phyloP scores from a whole-genome alignment of 192 early-diverging fungal genomes.

The Coemansia furcata region DNA sequence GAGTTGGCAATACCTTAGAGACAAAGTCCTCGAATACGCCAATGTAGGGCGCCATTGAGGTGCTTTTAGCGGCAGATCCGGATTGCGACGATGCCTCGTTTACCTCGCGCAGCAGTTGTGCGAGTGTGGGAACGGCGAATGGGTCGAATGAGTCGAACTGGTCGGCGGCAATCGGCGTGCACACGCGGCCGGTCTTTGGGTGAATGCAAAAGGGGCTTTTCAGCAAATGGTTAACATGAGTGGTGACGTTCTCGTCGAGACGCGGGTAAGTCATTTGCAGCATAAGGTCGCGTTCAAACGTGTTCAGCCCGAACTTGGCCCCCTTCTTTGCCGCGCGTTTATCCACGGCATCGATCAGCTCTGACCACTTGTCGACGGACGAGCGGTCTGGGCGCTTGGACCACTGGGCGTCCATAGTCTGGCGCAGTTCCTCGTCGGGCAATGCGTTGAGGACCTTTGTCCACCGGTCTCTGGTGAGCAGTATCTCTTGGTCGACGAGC shows the following conservation, averaged over 20 bases:
- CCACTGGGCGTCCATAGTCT: conserved; percentile 41
- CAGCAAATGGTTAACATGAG: conserved; percentile 89
- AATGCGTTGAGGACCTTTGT: conserved; percentile 72
- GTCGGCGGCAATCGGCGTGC: conserved; percentile 84
- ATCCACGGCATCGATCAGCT: conserved; percentile 44
- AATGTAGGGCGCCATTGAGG: conserved; percentile 59
- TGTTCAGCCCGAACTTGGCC: conserved; percentile 37
- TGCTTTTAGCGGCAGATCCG: conserved; percentile 5
- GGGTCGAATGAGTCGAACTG: conserved; percentile 85
- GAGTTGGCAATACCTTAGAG: conserved; percentile 17
- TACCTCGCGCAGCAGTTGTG: conserved; percentile 64
- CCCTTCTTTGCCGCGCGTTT: conserved; percentile 30
- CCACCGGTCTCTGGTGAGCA: conserved; percentile 65
- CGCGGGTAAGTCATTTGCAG: conserved; percentile 93
- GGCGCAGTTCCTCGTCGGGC: conserved; percentile 66
- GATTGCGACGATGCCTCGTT: conserved; percentile 22
- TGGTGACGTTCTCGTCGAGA: conserved; percentile 89
- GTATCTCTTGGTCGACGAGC: conserved; percentile 71
- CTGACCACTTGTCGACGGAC: conserved; percentile 51
- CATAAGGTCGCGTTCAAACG: conserved; percentile 67
- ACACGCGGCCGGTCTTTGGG: conserved; percentile 92
- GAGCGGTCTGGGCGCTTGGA: conserved; percentile 29
- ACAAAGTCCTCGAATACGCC: conserved; percentile 71
- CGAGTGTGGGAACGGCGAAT: conserved; percentile 69
- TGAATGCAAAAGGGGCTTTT: conserved; percentile 98